Conservation (phyloP, 306 rosid genomes). For the Oemleria cerasiformis region DNA sequence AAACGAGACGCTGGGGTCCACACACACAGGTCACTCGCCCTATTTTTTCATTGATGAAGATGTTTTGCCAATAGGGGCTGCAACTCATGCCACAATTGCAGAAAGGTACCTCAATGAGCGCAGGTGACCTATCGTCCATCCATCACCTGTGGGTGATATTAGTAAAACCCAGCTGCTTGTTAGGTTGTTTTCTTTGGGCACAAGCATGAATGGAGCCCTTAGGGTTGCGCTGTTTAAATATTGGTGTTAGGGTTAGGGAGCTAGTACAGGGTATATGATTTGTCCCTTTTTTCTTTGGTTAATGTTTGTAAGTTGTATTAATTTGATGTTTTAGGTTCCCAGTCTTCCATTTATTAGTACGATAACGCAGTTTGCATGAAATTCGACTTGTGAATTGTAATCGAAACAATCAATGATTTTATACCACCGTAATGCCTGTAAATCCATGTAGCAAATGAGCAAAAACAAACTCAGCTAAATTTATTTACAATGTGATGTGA, state of each 20-base stretch:
- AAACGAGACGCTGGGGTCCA: constrained; percentile 83
- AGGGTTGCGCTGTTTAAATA: background rate
- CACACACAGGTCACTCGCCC: constrained; percentile 90
- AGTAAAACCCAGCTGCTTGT: background rate
- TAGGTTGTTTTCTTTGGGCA: background rate
- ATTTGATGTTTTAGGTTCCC: background rate
- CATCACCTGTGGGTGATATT: background rate
- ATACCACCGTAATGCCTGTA: no score
- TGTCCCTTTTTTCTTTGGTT: background rate
- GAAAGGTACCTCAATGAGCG: constrained; percentile 81
- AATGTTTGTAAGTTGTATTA: background rate
- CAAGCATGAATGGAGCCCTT: background rate
- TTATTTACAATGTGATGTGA: no score
- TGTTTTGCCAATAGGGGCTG: constrained; percentile 73
- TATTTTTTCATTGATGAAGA: constrained; percentile 89
- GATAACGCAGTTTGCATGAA: no score
- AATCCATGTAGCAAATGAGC: no score
- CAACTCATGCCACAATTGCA: constrained; percentile 77
- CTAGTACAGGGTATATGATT: constrained; percentile 3
- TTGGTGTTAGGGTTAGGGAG: constrained; percentile 1
- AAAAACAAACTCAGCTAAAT: no score
- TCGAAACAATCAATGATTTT: no score
- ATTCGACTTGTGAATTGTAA: no score
- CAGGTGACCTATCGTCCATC: background rate
- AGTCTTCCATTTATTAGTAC: background rate